A percentile compares a stretch with the other conserved stretches of the same genome.
These are phyloP conservation scores for Talaromyces stipitatus DNA, from an alignment of 495 filamentous ascomycete genomes.

Conservation along the genomic window DNA sequence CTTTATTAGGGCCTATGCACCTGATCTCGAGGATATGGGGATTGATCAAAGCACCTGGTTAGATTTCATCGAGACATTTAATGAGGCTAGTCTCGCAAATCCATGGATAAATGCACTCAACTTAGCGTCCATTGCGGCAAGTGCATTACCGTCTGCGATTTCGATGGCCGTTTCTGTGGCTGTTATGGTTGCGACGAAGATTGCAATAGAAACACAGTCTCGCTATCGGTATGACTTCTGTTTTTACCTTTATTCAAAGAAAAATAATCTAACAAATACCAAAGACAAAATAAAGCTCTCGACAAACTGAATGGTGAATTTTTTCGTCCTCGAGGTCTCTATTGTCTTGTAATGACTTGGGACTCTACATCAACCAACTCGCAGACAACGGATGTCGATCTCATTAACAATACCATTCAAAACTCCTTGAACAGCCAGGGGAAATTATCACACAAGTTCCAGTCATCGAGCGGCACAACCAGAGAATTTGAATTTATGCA, in stretches of 20 bases:
- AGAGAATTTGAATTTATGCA: constrained; percentile 43
- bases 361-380: constrained; percentile 12
- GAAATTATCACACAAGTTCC: constrained; percentile 10
- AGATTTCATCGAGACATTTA: constrained; percentile 42
- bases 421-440: background rate
- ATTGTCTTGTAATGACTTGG: constrained; percentile 53
- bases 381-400: background rate
- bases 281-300: constrained; percentile 46
- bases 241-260: background rate
- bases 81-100: constrained; percentile 23
- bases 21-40: constrained; percentile 37
- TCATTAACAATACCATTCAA: constrained; percentile 11
- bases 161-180: constrained; percentile 37
- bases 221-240: constrained; percentile 2
- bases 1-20: constrained; percentile 42
- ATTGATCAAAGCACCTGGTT: constrained; percentile 47
- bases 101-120: constrained; percentile 37
- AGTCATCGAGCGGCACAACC: constrained; percentile 37
- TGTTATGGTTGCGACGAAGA: constrained; percentile 25
- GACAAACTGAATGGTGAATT: constrained; percentile 49
- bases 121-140: constrained; percentile 27
- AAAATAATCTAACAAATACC: background rate
- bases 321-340: constrained; percentile 52
- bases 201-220: constrained; percentile 11
- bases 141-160: constrained; percentile 31